Evolutionary conservation across 495 filamentous ascomycete species (phyloP), one percentile per base, ranked within the genome.

Genomic region (Talaromyces nanjingensis): DNA sequence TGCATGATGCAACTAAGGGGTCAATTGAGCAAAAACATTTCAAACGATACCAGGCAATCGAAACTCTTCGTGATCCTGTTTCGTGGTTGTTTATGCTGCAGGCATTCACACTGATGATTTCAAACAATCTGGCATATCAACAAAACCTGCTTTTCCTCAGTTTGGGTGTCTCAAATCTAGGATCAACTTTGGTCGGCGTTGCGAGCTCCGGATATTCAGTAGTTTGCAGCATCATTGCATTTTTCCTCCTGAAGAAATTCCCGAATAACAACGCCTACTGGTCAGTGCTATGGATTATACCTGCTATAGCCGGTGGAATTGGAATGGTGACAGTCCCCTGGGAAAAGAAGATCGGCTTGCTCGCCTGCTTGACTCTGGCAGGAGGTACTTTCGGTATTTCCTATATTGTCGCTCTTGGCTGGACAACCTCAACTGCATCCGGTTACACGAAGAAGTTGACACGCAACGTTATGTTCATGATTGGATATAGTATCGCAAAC

Each of bases 321-420:
- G 69, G 69, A 24, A 75, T 65, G 56, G 71, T 72, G 8, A 69
- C 39, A 18, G 67, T 77, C 18, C 59, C 67, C n/a, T 71, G 75
- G 69, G 53, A 65, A 4, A 58, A 60, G 25, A 69, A 66, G 25
- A 34, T 71, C 3, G 67, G 54, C 5, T 57, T 72, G 24, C 59
- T 72, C 7, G 70, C 70, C 8, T 70, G 69, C 55, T 49, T 72
- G 45, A 24, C 67, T 24, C 31, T 72, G 9, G 70, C 70, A 14
- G 67, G 54, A 3, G 54, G 66, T 29, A 72, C 69, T 3, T 72
- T 53, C 27, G 63, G 67, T 4, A 67, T 67, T 16, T 64, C 70
- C n/a, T 71, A 72, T 60, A 71, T 71, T 39, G 67, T 69, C 31
- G 67, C 65, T 6, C 58, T 71, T 2, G 67, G 67, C n/a, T 71